A percentile compares a stretch with the other conserved stretches of the same genome.
These are phyloP conservation scores for Claviceps sp. DNA, from an alignment of 2,329 filamentous ascomycete species.

Conservation along the genomic window DNA sequence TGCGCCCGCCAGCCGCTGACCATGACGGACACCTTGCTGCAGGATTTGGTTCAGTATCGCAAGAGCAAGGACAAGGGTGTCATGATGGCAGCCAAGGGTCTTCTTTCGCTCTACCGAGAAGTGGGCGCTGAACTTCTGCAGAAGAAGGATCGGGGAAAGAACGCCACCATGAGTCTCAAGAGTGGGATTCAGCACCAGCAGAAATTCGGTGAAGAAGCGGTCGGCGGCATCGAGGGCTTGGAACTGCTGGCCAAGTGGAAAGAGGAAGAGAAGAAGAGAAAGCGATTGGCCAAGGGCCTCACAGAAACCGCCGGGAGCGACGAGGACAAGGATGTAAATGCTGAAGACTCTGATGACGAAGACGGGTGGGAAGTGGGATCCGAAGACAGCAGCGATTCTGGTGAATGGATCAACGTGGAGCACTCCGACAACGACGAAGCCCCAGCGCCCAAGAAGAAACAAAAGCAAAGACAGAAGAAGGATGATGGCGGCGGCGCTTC, in stretches of 20 bases:
- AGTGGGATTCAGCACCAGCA: conserved; percentile 61
- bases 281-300: conserved; percentile 54
- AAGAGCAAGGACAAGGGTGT: conserved; percentile 98
- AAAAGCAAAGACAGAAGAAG: conserved; percentile 13
- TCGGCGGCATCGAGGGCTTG: conserved; percentile 77
- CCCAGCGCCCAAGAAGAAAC: conserved; percentile 39
- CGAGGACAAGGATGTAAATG: conserved; percentile 47
- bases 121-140: conserved; percentile 79
- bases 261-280: conserved; percentile 69
- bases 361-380: conserved; percentile 50
- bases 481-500: conserved; percentile 13
- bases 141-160: conserved; percentile 83
- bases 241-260: conserved; percentile 90
- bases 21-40: conserved; percentile 89
- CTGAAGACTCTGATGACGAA: conserved; percentile 39
- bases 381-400: conserved; percentile 49
- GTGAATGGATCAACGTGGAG: conserved; percentile 86
- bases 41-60: conserved; percentile 89
- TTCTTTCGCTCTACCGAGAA: conserved; percentile 82
- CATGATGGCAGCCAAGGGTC: conserved; percentile 95
- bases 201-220: conserved; percentile 70
- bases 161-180: conserved; percentile 71
- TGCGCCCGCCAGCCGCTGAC: conserved; percentile 87
- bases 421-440: conserved; percentile 63
- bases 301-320: conserved; percentile 48